Evolutionary conservation across 2,329 filamentous ascomycete genomes (phyloP).

Genomic region (Alternaria triticimaculans): DNA sequence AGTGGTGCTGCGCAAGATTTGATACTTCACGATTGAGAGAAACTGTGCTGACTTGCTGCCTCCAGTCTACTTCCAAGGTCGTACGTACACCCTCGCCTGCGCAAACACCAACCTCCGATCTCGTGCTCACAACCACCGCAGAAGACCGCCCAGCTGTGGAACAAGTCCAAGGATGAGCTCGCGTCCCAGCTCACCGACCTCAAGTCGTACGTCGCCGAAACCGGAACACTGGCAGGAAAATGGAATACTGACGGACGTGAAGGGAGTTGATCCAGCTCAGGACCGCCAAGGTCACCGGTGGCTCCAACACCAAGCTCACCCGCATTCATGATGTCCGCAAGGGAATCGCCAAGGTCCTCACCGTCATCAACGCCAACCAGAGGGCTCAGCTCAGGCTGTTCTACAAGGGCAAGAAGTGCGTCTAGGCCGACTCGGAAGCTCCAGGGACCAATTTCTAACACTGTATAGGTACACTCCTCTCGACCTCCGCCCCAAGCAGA

Average conservation of each 20-base stretch:
- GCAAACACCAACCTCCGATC: conserved; percentile 35
- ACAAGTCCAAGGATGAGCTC: conserved; percentile 99
- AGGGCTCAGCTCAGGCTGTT: conserved; percentile 90
- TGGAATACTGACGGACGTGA: conserved; percentile 41
- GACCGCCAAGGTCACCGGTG: conserved; percentile 96
- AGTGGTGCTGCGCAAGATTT: conserved; percentile 31
- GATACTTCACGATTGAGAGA: conserved; percentile 13
- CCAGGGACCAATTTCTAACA: conserved; percentile 29
- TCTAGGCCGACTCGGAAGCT: conserved; percentile 14
- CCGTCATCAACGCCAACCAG: conserved; percentile 99
- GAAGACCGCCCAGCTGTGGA: conserved; percentile 96
- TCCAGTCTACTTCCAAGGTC: conserved; percentile 71
- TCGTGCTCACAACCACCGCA: conserved; percentile 45
- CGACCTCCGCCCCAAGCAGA: conserved; percentile 98
- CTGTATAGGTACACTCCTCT: conserved; percentile 77
- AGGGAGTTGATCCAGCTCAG: conserved; percentile 90
- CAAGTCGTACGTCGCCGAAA: conserved; percentile 44
- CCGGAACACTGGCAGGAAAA: conserved; percentile 6
- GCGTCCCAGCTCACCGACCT: conserved; percentile 66
- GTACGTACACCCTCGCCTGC: conserved; percentile 38
- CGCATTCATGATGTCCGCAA: conserved; percentile 91
- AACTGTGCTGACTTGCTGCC: conserved; percentile 39
- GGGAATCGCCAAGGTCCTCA: conserved; percentile 98
- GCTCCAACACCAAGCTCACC: conserved; percentile 90
- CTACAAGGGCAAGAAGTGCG: conserved; percentile 98